phyloP scores from a whole-genome alignment of 495 filamentous ascomycete species.

The Trichoderma reesei region DNA sequence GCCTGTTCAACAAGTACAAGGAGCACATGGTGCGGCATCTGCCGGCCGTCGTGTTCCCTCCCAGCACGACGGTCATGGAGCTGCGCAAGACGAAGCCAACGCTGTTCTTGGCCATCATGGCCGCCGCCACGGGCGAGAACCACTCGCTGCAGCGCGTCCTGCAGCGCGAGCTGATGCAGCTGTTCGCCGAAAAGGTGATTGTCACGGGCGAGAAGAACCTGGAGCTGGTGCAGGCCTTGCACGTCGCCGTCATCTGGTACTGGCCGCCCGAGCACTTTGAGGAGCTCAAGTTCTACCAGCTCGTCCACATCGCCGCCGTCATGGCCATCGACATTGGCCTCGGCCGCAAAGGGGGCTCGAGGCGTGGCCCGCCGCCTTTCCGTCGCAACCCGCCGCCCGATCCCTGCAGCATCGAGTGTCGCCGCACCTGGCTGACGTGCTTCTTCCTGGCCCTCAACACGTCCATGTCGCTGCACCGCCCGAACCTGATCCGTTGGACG shows the following conservation, averaged over 20 bases:
- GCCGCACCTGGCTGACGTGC: constrained; percentile 70
- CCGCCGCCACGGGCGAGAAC: constrained; percentile 52
- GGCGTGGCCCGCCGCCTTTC: constrained; percentile 37
- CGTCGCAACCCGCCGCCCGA: constrained; percentile 43
- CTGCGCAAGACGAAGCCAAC: constrained; percentile 64
- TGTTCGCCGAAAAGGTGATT: constrained; percentile 65
- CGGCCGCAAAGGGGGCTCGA: constrained; percentile 41
- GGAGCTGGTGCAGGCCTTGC: constrained; percentile 74
- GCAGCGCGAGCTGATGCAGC: constrained; percentile 58
- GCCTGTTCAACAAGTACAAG: constrained; percentile 60
- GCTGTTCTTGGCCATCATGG: constrained; percentile 73
- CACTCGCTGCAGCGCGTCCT: constrained; percentile 50
- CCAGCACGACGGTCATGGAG: constrained; percentile 53
- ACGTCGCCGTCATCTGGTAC: constrained; percentile 70
- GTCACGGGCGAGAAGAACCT: constrained; percentile 71
- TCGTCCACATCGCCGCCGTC: constrained; percentile 71
- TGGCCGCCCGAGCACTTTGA: constrained; percentile 73
- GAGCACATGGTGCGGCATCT: constrained; percentile 60
- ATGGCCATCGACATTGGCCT: constrained; percentile 87
- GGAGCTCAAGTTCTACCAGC: constrained; percentile 84
- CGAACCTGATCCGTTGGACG: constrained; percentile 72
- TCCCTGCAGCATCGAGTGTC: constrained; percentile 57
- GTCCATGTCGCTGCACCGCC: constrained; percentile 69
- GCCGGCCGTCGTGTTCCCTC: constrained; percentile 68
- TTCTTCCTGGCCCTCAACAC: constrained; percentile 69